Conservation (phyloP, 78 protist genomes). For the Cyanophora paradoxa region DNA sequence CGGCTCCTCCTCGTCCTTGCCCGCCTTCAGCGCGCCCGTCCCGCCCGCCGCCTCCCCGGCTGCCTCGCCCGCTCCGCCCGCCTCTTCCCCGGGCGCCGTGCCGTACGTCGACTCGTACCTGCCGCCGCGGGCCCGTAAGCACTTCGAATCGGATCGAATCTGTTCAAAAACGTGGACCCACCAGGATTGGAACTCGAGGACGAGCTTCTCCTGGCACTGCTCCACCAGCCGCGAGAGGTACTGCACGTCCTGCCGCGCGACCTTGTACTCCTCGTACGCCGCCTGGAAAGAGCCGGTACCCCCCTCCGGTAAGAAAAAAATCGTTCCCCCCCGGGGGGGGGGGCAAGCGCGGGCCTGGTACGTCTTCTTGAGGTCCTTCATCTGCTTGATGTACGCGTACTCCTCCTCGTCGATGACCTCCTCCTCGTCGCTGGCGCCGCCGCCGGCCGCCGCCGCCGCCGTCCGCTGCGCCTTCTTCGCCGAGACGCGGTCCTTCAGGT, state of each 20-base stretch:
- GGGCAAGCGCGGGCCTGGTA: too few species aligned
- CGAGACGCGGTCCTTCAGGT: conserved; percentile 4
- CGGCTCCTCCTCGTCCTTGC: neutral
- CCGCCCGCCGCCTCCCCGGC: neutral
- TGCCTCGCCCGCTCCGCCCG: neutral
- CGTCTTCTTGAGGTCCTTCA: neutral
- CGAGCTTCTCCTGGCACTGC: conserved; percentile 7
- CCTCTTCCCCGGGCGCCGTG: neutral
- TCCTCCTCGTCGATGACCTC: conserved; percentile 42
- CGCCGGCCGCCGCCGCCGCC: neutral
- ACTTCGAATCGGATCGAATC: too few species aligned
- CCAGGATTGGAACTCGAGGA: conserved; percentile 16
- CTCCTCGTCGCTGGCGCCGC: neutral
- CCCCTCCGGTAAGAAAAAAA: neutral
- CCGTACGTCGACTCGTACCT: neutral
- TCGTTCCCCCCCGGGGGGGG: neutral
- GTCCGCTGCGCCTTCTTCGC: neutral
- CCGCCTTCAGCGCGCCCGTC: neutral
- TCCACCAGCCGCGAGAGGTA: conserved; percentile 1
- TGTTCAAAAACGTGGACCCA: too few species aligned
- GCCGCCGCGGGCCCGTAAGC: too few species aligned
- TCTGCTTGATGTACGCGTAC: neutral
- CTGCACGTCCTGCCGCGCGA: neutral
- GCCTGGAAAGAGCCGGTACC: neutral
- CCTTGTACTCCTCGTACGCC: conserved; percentile 16